Conservation (phyloP, 441 rosid genomes). For the Jatropha multifida region DNA sequence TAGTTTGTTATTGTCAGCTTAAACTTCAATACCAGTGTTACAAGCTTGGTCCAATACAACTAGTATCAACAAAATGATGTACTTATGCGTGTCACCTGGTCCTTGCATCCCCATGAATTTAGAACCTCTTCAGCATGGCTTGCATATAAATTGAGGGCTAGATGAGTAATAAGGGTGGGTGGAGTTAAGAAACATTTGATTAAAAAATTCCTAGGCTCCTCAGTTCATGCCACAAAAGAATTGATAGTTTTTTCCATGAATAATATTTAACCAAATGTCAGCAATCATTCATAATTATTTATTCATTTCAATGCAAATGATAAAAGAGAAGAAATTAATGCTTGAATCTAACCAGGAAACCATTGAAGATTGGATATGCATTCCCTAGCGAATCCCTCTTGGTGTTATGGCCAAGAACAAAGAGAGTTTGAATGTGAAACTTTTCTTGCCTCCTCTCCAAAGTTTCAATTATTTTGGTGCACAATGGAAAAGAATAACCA, state of each 20-base stretch:
- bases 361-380: constrained; percentile 63
- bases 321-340: background rate
- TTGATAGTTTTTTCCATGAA: background rate
- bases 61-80: background rate
- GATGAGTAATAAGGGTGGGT: background rate
- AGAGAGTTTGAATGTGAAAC: constrained; percentile 60
- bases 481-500: constrained; percentile 68
- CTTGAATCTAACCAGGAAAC: constrained; percentile 59
- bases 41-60: background rate
- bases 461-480: constrained; percentile 61
- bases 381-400: constrained; percentile 55
- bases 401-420: constrained; percentile 75
- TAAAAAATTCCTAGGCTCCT: background rate
- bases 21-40: background rate
- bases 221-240: background rate
- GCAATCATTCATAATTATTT: background rate
- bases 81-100: background rate
- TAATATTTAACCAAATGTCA: background rate
- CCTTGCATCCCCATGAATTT: background rate
- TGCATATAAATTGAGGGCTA: constrained; percentile 1
- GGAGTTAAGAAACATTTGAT: background rate
- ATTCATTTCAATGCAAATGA: background rate
- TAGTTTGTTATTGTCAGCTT: background rate
- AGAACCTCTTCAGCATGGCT: background rate
- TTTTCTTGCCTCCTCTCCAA: constrained; percentile 61